Evolutionary conservation across 164 flowering plant species (phyloP).

Genomic region (Paratinospora sagittata): DNA sequence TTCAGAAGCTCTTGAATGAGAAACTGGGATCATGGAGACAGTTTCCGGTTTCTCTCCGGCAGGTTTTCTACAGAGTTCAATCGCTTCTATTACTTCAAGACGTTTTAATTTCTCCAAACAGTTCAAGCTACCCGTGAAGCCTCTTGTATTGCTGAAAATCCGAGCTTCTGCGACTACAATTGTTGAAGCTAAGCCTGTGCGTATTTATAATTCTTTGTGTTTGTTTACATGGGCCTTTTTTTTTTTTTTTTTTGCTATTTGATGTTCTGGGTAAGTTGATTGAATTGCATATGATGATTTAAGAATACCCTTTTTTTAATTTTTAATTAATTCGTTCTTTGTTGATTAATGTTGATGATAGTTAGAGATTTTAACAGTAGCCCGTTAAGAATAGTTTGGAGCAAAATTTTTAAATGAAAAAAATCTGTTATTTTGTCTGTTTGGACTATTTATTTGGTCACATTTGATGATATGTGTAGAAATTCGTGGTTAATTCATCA

Average conservation of each 20-base stretch:
- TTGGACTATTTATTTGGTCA: not conserved
- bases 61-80: slow-evolving; percentile 8
- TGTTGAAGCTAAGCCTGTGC: slow-evolving; percentile 30
- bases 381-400: too few species aligned
- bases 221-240: not conserved
- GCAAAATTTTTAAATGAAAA: too few species aligned
- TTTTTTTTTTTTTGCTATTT: slow-evolving; percentile 1
- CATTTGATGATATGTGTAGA: not conserved
- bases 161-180: slow-evolving; percentile 31
- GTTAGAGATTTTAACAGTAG: too few species aligned
- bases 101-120: slow-evolving; percentile 4
- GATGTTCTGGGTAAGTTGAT: too few species aligned
- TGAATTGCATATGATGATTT: too few species aligned
- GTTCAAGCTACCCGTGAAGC: slow-evolving; percentile 5
- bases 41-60: slow-evolving; percentile 8
- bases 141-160: slow-evolving; percentile 11
- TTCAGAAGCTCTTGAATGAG: slow-evolving; percentile 4
- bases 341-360: too few species aligned
- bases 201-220: not conserved
- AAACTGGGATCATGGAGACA: slow-evolving; percentile 18
- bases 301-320: too few species aligned
- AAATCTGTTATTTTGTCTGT: too few species aligned
- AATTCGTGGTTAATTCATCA: too few species aligned
- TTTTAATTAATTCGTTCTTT: too few species aligned
- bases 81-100: not conserved